Evolutionary conservation across 306 rosid genomes (phyloP).

Genomic region (Glycine tomentella): DNA sequence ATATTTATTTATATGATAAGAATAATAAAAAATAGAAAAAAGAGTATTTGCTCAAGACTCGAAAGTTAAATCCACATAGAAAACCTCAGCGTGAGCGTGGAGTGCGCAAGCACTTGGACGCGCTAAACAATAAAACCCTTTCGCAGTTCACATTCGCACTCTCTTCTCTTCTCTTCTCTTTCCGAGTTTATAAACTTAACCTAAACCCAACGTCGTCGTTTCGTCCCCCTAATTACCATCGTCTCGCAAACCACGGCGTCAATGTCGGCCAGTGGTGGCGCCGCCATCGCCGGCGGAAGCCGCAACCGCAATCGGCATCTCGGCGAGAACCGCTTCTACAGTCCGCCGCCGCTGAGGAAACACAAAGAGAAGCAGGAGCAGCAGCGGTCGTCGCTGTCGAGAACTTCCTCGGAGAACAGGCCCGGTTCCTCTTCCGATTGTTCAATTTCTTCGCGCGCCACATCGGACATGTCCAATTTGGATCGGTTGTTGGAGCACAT

Average conservation of each 20-base stretch:
- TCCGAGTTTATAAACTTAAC: neutral
- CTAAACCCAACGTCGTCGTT: conserved; percentile 53
- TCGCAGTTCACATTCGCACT: conserved; percentile 33
- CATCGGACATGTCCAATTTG: conserved; percentile 71
- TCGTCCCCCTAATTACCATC: conserved; percentile 15
- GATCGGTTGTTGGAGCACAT: conserved; percentile 81
- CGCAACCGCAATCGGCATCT: conserved; percentile 57
- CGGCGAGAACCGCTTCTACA: conserved; percentile 81
- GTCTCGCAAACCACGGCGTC: neutral
- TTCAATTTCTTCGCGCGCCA: conserved; percentile 67
- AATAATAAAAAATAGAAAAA: neutral
- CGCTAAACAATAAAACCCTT: conserved; percentile 42
- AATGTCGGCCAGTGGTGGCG: conserved; percentile 81
- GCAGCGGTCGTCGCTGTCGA: conserved; percentile 48
- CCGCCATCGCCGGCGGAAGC: conserved; percentile 62
- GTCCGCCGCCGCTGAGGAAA: conserved; percentile 85
- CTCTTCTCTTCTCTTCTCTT: too few relatives aligned
- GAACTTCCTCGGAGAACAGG: conserved; percentile 60
- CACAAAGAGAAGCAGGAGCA: conserved; percentile 58
- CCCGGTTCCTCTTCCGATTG: conserved; percentile 68
- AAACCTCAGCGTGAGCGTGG: neutral
- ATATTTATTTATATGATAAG: too few relatives aligned
- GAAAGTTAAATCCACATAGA: neutral
- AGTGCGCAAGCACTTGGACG: conserved; percentile 31
- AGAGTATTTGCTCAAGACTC: neutral